Evolutionary conservation across 192 early-diverging fungal species (phyloP), one percentile per base, ranked within the genome.

Genomic region (Phlyctochytrium planicorne): DNA sequence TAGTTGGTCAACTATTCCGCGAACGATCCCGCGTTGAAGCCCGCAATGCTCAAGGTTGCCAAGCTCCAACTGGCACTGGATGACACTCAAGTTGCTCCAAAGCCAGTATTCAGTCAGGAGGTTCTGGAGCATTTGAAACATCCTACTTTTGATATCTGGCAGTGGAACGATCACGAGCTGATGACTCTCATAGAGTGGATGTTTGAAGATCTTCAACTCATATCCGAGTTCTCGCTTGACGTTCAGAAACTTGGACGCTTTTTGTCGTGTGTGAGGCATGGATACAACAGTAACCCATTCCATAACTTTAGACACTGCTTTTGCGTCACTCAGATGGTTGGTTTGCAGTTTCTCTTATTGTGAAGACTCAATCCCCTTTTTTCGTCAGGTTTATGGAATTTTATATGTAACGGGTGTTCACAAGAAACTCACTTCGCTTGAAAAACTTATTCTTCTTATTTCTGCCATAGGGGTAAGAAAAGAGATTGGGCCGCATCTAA

Each of bases 281-380:
- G 63, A 23, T 70, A 78, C 31, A 67, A 67, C 65, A 69, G 59
- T 35, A 75, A 80, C 50, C 80, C 80, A 53, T 81, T 81, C 62
- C 80, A 82, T 37, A 80, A 80, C 60, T 82, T 82, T 65, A 61
- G 67, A 34, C 80, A 82, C 66, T 79, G 70, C 62, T 82, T 82
- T 69, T 78, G 75, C 36, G 80, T 82, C 27, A 72, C 78, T 2
- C 78, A 79, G 63, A 79, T 79, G 78, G 78, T 77, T 32, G 35
- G 63, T 56, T 33, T 14, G 59, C 32, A 20, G 1, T 16, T 68
- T 47, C 17, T 35, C 12, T 25, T 50, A 31, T 12, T n/a, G 0
- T 17, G 53, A 4, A 29, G 17, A n/a, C 16, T 0, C 6, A 27
- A 59, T 2, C 12, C 1, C 23, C 20, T 40, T 40, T 12, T 61